Conservation (phyloP, 345 rosid genomes). For the Citrus australasica region DNA sequence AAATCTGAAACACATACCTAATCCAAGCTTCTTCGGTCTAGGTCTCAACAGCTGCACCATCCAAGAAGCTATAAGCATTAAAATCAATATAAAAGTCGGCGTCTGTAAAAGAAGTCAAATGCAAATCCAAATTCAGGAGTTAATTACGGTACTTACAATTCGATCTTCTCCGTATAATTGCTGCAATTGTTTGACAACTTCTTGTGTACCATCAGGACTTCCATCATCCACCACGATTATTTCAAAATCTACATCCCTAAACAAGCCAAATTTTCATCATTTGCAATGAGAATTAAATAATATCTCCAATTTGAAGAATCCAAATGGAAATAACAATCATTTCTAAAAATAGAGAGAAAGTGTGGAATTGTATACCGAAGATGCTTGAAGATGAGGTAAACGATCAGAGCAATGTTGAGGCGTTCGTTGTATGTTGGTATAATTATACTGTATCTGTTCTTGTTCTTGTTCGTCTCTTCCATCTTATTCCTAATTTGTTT, state of each 20-base stretch:
- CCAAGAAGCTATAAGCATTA: constrained; percentile 11
- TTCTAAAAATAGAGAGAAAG: neutral
- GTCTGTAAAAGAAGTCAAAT: neutral
- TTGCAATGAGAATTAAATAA: neutral
- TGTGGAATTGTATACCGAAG: constrained; percentile 42
- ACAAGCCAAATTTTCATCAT: neutral
- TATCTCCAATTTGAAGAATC: neutral
- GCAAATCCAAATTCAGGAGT: neutral
- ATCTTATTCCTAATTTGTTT: neutral
- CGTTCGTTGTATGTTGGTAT: constrained; percentile 96
- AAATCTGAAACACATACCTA: constrained; percentile 47
- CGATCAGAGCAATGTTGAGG: constrained; percentile 79
- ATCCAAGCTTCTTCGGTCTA: constrained; percentile 86
- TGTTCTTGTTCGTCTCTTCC: constrained; percentile 26
- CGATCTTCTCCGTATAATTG: constrained; percentile 74
- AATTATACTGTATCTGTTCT: constrained; percentile 77
- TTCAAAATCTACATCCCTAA: constrained; percentile 80
- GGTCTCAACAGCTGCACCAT: constrained; percentile 76
- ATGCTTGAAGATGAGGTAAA: constrained; percentile 92
- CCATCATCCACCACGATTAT: constrained; percentile 94
- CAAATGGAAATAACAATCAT: neutral
- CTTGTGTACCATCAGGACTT: constrained; percentile 97
- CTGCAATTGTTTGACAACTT: constrained; percentile 76
- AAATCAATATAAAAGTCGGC: neutral
- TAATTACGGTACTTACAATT: constrained; percentile 44